Evolutionary conservation across 768 basidiomycete species (phyloP).

Genomic region (Lentinula lateritia): DNA sequence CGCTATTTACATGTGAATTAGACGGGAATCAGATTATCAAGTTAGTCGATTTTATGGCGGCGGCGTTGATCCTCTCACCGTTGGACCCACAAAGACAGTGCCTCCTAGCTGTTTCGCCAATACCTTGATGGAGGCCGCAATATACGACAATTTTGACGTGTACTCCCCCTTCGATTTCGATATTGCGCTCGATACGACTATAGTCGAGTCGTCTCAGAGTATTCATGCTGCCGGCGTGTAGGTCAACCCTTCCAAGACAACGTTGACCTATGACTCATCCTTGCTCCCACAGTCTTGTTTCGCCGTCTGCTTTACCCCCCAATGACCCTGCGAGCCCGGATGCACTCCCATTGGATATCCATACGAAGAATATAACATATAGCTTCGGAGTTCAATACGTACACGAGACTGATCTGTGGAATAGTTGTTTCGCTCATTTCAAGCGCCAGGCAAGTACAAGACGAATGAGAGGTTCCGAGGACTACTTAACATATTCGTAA

Average conservation of each 20-base stretch:
- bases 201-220: background rate
- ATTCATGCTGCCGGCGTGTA: background rate
- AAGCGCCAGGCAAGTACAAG: background rate
- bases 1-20: background rate
- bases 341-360: background rate
- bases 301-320: background rate
- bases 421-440: background rate
- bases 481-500: background rate
- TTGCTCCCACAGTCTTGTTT: background rate
- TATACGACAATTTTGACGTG: background rate
- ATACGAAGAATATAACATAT: background rate
- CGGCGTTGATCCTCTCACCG: too few species aligned
- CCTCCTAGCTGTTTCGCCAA: background rate
- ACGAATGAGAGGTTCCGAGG: background rate
- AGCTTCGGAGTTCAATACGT: background rate
- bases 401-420: background rate
- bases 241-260: background rate
- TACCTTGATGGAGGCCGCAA: background rate
- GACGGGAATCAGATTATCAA: too few species aligned
- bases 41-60: too few species aligned
- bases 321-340: background rate
- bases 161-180: background rate
- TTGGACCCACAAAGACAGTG: background rate
- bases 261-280: background rate
- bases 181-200: background rate